These are phyloP conservation scores for Talaromyces sp. DNA, from an alignment of 2,329 filamentous ascomycete genomes.

Conservation along the genomic window DNA sequence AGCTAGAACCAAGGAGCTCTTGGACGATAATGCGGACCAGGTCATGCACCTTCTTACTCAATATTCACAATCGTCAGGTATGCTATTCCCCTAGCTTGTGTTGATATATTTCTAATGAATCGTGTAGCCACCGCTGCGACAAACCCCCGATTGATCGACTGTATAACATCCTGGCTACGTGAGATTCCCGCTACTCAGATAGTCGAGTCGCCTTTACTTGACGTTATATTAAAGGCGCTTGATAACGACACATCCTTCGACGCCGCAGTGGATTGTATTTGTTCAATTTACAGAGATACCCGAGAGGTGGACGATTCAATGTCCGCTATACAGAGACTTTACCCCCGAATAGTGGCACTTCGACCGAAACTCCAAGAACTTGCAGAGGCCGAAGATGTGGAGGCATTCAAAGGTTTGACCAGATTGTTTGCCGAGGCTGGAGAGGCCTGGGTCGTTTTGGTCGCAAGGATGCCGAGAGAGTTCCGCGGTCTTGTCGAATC, in stretches of 20 bases:
- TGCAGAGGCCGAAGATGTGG: constrained; percentile 77
- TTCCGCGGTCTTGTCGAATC: constrained; percentile 85
- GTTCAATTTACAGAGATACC: constrained; percentile 87
- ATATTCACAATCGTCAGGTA: constrained; percentile 90
- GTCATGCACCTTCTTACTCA: constrained; percentile 84
- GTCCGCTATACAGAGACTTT: constrained; percentile 75
- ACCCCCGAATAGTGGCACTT: constrained; percentile 75
- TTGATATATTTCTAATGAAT: background rate
- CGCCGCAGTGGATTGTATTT: constrained; percentile 86
- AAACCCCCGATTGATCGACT: constrained; percentile 89
- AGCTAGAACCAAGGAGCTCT: constrained; percentile 79
- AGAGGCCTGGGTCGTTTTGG: constrained; percentile 89
- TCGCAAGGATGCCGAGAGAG: constrained; percentile 76
- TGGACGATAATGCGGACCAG: constrained; percentile 85
- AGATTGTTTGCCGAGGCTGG: constrained; percentile 90
- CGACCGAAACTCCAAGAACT: constrained; percentile 72
- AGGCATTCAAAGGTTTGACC: constrained; percentile 83
- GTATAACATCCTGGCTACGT: constrained; percentile 93
- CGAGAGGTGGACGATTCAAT: constrained; percentile 89
- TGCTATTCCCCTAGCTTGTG: constrained; percentile 18
- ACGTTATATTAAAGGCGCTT: constrained; percentile 75
- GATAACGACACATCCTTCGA: constrained; percentile 76
- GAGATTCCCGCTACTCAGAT: constrained; percentile 84
- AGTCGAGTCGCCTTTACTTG: constrained; percentile 79
- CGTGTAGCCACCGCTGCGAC: constrained; percentile 67